These are phyloP conservation scores for Pseudocercospora musae DNA, from an alignment of 2,329 filamentous ascomycete genomes.

Conservation along the genomic window DNA sequence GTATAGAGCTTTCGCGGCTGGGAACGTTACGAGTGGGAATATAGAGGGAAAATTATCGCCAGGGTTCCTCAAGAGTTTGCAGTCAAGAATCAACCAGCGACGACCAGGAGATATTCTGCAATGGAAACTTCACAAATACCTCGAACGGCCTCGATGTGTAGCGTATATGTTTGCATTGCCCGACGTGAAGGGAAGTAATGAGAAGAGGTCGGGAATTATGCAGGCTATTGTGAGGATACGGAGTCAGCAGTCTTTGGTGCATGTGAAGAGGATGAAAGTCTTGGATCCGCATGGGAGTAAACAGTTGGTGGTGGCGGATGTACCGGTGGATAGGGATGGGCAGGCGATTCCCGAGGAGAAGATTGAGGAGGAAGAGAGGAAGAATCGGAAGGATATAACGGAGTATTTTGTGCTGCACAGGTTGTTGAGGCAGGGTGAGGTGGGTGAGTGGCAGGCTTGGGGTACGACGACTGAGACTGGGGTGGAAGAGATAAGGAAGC, in stretches of 20 bases:
- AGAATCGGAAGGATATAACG: slow-evolving; percentile 39
- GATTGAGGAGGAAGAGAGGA: slow-evolving; percentile 32
- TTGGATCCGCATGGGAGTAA: slow-evolving; percentile 16
- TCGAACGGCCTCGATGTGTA: slow-evolving; percentile 27
- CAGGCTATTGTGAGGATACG: slow-evolving; percentile 34
- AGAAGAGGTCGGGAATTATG: slow-evolving; percentile 22
- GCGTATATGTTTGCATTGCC: slow-evolving; percentile 21
- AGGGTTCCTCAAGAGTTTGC: not conserved
- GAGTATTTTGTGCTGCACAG: slow-evolving; percentile 54
- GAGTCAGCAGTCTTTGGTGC: slow-evolving; percentile 29
- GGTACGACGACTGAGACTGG: slow-evolving; percentile 46
- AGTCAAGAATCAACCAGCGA: slow-evolving; percentile 28
- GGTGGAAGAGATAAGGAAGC: slow-evolving; percentile 37
- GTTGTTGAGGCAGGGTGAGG: slow-evolving; percentile 37
- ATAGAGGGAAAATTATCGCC: not conserved
- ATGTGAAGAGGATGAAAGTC: slow-evolving; percentile 20
- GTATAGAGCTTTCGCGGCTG: slow-evolving; percentile 48
- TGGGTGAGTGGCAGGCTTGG: slow-evolving; percentile 51
- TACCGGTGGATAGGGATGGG: slow-evolving; percentile 30
- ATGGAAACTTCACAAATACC: slow-evolving; percentile 33
- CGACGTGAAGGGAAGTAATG: slow-evolving; percentile 27
- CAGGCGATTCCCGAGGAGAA: slow-evolving; percentile 37
- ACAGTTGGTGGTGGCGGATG: slow-evolving; percentile 24
- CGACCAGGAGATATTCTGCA: slow-evolving; percentile 32
- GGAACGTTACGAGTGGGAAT: slow-evolving; percentile 31